Evolutionary conservation across 2,329 filamentous ascomycete genomes (phyloP).

Genomic region (Hymenoscyphus scutula): DNA sequence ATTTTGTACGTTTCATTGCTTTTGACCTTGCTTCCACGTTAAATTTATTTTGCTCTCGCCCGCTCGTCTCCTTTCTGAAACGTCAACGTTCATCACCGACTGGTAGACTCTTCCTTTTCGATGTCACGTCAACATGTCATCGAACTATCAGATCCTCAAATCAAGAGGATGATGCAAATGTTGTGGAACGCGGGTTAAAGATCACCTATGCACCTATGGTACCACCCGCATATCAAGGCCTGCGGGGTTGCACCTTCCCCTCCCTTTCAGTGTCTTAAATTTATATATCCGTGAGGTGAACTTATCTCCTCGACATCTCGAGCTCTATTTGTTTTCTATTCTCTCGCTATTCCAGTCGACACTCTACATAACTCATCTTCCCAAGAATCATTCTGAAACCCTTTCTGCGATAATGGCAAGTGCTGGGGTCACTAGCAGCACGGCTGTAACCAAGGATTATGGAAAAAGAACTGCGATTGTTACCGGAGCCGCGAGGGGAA

Average conservation of each 20-base stretch:
- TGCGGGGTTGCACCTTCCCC: not conserved
- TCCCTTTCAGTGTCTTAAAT: not conserved
- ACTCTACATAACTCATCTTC: not conserved
- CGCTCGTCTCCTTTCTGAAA: too few relatives aligned
- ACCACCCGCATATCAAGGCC: not conserved
- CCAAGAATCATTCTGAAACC: not conserved
- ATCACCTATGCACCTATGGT: too few relatives aligned
- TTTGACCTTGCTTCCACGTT: too few relatives aligned
- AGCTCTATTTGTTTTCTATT: not conserved
- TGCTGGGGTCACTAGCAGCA: constrained; percentile 17
- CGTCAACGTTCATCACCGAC: too few relatives aligned
- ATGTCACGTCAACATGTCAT: too few relatives aligned
- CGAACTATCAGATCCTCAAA: not conserved
- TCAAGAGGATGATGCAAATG: not conserved
- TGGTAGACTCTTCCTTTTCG: too few relatives aligned
- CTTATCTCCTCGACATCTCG: not conserved
- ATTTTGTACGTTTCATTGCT: too few relatives aligned
- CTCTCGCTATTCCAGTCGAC: not conserved
- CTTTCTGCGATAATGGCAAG: constrained; percentile 16
- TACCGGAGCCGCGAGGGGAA: constrained; percentile 41
- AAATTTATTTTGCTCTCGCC: too few relatives aligned
- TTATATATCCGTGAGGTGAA: not conserved
- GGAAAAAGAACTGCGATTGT: constrained; percentile 39
- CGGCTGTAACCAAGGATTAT: constrained; percentile 32
- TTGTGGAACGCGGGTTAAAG: not conserved